Base-by-base conservation (phyloP, 768 basidiomycete species). In the Pleurotus pulmonarius region DNA sequence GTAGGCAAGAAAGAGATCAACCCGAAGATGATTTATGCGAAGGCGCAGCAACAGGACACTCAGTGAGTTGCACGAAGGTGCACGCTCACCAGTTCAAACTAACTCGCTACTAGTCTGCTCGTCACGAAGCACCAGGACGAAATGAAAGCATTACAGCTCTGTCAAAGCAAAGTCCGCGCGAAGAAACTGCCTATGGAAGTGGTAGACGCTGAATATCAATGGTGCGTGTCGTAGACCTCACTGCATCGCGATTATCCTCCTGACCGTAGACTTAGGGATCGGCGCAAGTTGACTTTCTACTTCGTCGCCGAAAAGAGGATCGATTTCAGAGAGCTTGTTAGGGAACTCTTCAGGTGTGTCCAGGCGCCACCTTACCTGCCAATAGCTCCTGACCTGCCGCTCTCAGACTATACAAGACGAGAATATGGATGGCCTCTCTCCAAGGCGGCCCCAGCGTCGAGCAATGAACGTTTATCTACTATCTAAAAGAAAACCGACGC, bases 181-280 rank as follows among this genome's bases (percentile, higher is more conserved):
- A 91, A 95, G 75, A 94, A 94, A 68, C 74, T 98, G 66, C 94
- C 94, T 15, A 99, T 99, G 96, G 93, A 98, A 71, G 94, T 99
- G 57, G 87, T 97, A 48, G 96, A 98, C 70, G 96, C 95, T 29
- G 96, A 98, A 73, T 99, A 95, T 75, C 96, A 99, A 68, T 98
- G 94, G 94, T 94, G 56, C 25, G 88, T 74, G 22, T 3, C 29
- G 4, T 34, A 11, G 29, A 8, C 11, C 9, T 3, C 11, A 9
- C 29, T 34, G 3, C 29, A 34, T 34, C 2, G 29, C 29, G 7
- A 34, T 11, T 9, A 11, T 11, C 11, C 11, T 34, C 29, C 29
- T 56, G 18, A 24, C 26, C 59, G 44, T 29, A 49, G 11, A 51
- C 49, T 18, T 63, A 94, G 93, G 93, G 96, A 99, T 72, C 90